phyloP scores from a whole-genome alignment of 2,329 filamentous ascomycete species.

The Ophiostoma montium region DNA sequence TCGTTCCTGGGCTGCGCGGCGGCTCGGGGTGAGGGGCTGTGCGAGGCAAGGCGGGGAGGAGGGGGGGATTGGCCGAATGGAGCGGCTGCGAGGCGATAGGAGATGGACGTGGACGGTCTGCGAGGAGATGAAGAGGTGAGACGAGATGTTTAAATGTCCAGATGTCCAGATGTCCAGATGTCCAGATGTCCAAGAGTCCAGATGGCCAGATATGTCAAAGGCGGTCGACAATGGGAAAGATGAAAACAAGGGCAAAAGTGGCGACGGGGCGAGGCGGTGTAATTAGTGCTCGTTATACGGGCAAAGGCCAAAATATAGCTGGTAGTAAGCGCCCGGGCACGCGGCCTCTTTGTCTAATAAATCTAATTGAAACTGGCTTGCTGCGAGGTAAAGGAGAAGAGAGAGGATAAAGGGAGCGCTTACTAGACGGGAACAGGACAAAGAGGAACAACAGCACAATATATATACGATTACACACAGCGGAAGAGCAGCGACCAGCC shows the following conservation, averaged over 20 bases:
- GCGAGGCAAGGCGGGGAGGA: too few species aligned
- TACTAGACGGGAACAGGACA: not conserved
- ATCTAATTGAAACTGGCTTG: not conserved
- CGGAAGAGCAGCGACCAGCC: too few species aligned
- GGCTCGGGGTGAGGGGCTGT: too few species aligned
- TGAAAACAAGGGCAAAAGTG: not conserved
- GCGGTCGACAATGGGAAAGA: not conserved
- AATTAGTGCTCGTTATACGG: not conserved
- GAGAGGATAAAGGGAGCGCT: not conserved
- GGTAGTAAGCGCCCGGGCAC: not conserved
- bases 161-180: too few species aligned
- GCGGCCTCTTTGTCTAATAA: not conserved
- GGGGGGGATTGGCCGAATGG: too few species aligned
- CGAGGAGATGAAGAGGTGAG: too few species aligned
- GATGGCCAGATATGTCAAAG: not conserved
- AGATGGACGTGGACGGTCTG: too few species aligned
- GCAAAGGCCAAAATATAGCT: not conserved
- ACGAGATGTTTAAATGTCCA: too few species aligned
- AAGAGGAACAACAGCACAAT: not conserved
- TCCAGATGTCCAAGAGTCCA: not conserved
- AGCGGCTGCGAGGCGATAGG: too few species aligned
- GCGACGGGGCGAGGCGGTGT: constrained; percentile 2
- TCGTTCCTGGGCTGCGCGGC: too few species aligned
- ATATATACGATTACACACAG: too few species aligned
- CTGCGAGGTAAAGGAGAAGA: not conserved